Percentiles rank a stretch among this genome's conserved stretches.
These are phyloP conservation scores for Maudiozyma humilis DNA, from an alignment of 1,139 yeast species.

Conservation along the genomic window DNA sequence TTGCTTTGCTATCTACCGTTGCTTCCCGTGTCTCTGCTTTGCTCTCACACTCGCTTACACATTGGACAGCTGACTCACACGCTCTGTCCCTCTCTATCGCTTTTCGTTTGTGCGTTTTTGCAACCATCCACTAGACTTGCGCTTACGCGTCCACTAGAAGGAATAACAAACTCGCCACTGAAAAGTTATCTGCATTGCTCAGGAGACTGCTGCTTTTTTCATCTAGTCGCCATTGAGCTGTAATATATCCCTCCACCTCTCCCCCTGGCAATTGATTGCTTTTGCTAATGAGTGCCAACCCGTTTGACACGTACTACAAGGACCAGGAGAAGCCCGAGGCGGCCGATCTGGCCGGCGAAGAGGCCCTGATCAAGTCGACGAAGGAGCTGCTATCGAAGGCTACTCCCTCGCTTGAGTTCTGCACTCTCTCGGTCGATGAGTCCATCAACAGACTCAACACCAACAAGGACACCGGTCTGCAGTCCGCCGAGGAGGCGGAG, in stretches of 20 bases:
- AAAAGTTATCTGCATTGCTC: too few relatives aligned
- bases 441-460: slow-evolving; percentile 57
- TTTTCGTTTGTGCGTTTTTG: not conserved
- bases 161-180: too few relatives aligned
- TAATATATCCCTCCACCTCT: not conserved
- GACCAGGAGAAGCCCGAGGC: slow-evolving; percentile 23
- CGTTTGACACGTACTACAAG: slow-evolving; percentile 1
- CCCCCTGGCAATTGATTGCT: not conserved
- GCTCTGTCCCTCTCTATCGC: not conserved
- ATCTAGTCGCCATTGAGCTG: too few relatives aligned
- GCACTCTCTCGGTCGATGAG: slow-evolving; percentile 53
- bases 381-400: slow-evolving; percentile 26
- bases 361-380: slow-evolving; percentile 13
- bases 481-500: slow-evolving; percentile 58
- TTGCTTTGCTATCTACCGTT: not conserved
- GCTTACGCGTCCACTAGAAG: too few relatives aligned
- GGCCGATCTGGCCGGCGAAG: slow-evolving; percentile 6
- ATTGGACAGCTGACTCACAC: not conserved
- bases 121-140: not conserved
- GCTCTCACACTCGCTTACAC: not conserved
- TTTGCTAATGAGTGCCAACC: slow-evolving; percentile 3
- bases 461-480: slow-evolving; percentile 49
- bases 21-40: not conserved
- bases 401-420: slow-evolving; percentile 36
- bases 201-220: too few relatives aligned